phyloP scores from a whole-genome alignment of 257 asterid species.

The Scutellaria baicalensis region DNA sequence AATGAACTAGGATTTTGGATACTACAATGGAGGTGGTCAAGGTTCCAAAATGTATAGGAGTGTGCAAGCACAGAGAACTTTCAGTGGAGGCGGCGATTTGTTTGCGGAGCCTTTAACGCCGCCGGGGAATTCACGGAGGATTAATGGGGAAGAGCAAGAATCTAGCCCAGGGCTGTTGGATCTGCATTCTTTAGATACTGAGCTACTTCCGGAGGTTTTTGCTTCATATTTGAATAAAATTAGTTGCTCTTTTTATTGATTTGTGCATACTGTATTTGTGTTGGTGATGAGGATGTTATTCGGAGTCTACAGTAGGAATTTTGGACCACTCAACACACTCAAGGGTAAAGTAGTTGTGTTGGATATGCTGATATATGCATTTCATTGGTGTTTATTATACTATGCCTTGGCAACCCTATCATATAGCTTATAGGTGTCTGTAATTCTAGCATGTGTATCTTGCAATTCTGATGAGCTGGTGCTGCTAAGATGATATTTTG shows the following conservation, averaged over 20 bases:
- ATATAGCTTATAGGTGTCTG: background rate
- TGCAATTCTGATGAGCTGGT: background rate
- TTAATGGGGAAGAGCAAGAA: constrained; percentile 60
- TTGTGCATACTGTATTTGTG: background rate
- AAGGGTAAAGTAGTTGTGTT: background rate
- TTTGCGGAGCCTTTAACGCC: constrained; percentile 79
- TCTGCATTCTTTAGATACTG: constrained; percentile 93
- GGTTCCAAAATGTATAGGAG: constrained; percentile 54
- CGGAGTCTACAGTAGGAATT: background rate
- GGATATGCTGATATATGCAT: background rate
- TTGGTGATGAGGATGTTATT: background rate
- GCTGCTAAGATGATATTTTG: background rate
- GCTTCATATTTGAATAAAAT: background rate
- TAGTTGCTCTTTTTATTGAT: background rate
- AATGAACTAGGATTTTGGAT: constrained; percentile 46
- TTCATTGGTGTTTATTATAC: background rate
- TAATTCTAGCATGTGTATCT: background rate
- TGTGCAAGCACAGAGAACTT: constrained; percentile 54
- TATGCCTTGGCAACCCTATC: background rate
- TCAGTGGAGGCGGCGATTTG: constrained; percentile 50
- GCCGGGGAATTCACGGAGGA: constrained; percentile 43
- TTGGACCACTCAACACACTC: background rate
- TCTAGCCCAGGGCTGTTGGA: constrained; percentile 92
- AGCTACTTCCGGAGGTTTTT: constrained; percentile 78
- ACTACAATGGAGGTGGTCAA: constrained; percentile 62